Base-by-base conservation (phyloP, 2,329 filamentous ascomycete species). In the Neopestalotiopsis sp. region DNA sequence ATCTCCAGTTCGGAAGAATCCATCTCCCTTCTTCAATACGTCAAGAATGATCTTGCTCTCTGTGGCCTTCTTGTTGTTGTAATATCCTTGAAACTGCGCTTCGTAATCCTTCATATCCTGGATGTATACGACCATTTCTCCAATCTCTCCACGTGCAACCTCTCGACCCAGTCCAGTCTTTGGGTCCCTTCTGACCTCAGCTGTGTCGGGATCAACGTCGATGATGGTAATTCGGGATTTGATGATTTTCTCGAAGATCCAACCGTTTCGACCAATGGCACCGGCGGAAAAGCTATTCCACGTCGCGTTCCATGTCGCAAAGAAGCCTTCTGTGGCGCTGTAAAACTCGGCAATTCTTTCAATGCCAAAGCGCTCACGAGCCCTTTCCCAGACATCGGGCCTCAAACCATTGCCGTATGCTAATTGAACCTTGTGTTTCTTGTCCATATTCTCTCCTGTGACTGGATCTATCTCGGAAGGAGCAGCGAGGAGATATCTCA, bases 341-440 rank as follows among this genome's bases (percentile, higher is more conserved):
- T 96, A 97, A 79, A 97, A 95, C 76, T 97, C 94, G 70, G 88
- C 90, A 69, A 95, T 89, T 1, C 87, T 87, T 40, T 89, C 87
- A 68, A 97, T 88, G 28, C 88, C 90, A 75, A 96, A 97, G 20
- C 94, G 91, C 32, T 92, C 87, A 78, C 94, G 94, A 84, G 97
- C 96, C 7, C 82, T 84, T 71, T 93, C 90, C 94, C 94, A 97
- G 42, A 97, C 89, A 75, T 97, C 94, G 0, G 94, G 94, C 0
- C 94, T 88, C 24, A 97, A 84, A 2, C 94, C 94, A 76, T 97
- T 97, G 24, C 94, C 94, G 72, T 95, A 93, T 0, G 93, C 94
- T 3, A 91, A 74, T 5, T 90, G 89, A n/a, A 97, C 88, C 0
- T 84, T 86, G 82, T 97, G 92, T 71, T 90, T 87, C 73, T 86